Base-by-base conservation (phyloP, 257 asterid genomes). In the Solanum paucissectum region DNA sequence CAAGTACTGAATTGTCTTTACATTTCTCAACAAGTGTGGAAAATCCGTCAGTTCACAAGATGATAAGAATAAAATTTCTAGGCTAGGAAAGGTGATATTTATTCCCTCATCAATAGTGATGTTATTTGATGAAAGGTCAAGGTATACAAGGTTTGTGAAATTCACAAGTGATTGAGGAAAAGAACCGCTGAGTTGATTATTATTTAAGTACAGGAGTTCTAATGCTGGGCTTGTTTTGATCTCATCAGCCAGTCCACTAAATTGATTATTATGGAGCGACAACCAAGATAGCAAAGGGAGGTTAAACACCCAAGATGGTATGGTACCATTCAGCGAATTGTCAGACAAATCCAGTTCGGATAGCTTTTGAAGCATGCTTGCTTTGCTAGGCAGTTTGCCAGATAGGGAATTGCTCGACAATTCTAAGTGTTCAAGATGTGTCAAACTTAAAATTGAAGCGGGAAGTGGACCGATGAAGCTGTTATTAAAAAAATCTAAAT, bases 211-310 rank as follows among this genome's bases (percentile, higher is more conserved):
- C 6, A n/a, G n/a, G n/a, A 33, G 2, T 1, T 3, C 1, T 33
- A 72, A 46, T 46, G 55, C 1, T 46, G 16, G 55, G 55, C 12
- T 46, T 4, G 18, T 46, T 46, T 46, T 46, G 55, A 46, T 1
- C 18, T 46, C 55, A 46, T 46, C 55, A 2, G 0, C 6, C 4
- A 46, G 6, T 12, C 40, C 40, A 0, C 40, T 37, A 0, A 37
- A 37, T 7, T 2, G 40, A 0, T 37, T 37, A 37, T 37, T 0
- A 1, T 6, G 9, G 40, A 37, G 40, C 9, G 9, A 37, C 40
- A 37, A 10, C 0, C 0, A 0, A 9, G 9, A 1, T 5, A 2
- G 25, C 18, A 2, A 36, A 23, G 20, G 32, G 0, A 74, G 46
- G 32, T 2, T 21, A 33, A 33, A 33, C 34, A 33, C 34, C 82